Base-by-base conservation (phyloP, 441 rosid genomes). In the Aleurites moluccanus region DNA sequence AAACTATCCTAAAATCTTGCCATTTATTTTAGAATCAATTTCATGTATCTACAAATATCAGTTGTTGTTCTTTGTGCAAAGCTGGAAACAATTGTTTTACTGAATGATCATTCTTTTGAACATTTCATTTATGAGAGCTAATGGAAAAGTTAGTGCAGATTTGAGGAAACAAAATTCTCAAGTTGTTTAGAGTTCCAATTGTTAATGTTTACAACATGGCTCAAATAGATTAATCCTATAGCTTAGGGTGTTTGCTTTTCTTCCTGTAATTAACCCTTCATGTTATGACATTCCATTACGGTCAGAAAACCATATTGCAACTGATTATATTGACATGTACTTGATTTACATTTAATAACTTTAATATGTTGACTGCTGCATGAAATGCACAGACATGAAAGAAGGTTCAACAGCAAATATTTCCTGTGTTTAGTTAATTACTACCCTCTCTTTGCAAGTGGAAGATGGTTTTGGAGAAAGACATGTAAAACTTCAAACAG, bases 391-490 rank as follows among this genome's bases (percentile, higher is more conserved):
- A n/a, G 49, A 55, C 28, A n/a, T 52, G 3, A 6, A 62, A 47
- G 14, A 38, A n/a, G 45, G 21, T 53, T 25, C 9, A 20, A 70
- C 50, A n/a, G n/a, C n/a, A n/a, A n/a, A n/a, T n/a, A 14, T 40
- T 70, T 14, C 57, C 38, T 8, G 13, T 69, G 21, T 70, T 62
- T 33, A n/a, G 4, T 56, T 44, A 56, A 40, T 15, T 38, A 42
- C 67, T n/a, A n/a, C n/a, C 27, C 47, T 40, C 23, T 55, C 27
- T 38, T n/a, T 16, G 11, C 70, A 67, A 67, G n/a, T 45, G 70
- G 28, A 67, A 45, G 70, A 15, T 45, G 55, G 38, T 23, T 15
- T 67, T 67, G 38, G 56, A 21, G 30, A 25, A 21, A 44, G 30
- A 4, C 53, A 23, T 23, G 25, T 25, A 67, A 42, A 47, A 14